Base-by-base conservation (phyloP, 805 yeast genomes). In the Wickerhamiella musiphila region DNA sequence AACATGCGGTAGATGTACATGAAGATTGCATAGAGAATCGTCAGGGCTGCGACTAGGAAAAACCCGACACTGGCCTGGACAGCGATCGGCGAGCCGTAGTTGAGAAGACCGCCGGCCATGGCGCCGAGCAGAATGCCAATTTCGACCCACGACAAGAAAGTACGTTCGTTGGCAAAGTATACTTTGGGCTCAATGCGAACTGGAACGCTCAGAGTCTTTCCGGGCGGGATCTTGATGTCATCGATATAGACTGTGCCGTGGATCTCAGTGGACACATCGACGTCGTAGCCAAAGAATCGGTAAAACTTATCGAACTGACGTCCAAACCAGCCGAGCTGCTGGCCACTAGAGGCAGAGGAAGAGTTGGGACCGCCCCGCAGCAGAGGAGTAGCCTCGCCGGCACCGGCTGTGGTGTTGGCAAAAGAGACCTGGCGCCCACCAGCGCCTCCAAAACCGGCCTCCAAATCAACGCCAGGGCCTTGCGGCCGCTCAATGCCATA, bases 151-250 rank as follows among this genome's bases (percentile, higher is more conserved):
- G 92, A 70, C 40, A 90, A 63, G 49, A 74, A 86, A 0, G 98
- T 90, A 58, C 98, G 72, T 56, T 90, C 98, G 16, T 93, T 82
- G 5, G 98, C 98, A 56, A 90, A 90, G 53, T 90, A 90, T n/a
- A 90, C 98, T 59, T 90, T 90, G 36, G 98, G 98, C 57, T 90
- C 98, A 23, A 90, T 84, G 48, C 98, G 70, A 23, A 90, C 92
- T 2, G 96, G 98, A 6, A 90, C 90, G 48, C 83, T 71, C 37
- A 90, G 79, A 28, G 68, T 65, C 55, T 83, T 84, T 2, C 96
- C 98, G 26, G 78, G 72, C 15, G 98, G 96, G 8, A 90, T 78
- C 37, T 55, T 58, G 40, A 74, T 64, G 34, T 58, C 54, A 15
- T 43, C 49, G 38, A 69, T 73, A 47, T 71, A 76, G 0, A 63